A percentile compares a stretch with the other conserved stretches of the same genome.
Conservation (phyloP, 306 rosid species). For the Dryas octopetala region DNA sequence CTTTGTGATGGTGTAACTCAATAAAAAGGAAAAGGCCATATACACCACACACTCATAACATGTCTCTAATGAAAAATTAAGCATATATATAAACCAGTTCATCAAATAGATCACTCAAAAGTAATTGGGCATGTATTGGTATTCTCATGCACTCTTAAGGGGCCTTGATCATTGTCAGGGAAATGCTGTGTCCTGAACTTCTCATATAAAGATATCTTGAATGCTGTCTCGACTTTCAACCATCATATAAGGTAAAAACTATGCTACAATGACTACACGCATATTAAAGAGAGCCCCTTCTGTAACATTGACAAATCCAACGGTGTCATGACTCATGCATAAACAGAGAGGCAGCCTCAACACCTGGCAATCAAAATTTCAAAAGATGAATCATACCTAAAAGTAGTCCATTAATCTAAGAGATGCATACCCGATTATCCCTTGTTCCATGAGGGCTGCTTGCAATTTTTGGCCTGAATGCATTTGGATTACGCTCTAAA, state of each 20-base stretch:
- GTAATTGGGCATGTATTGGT: background rate
- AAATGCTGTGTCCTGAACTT: background rate
- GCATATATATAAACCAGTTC: background rate
- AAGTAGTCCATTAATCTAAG: conserved; percentile 23
- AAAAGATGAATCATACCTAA: conserved; percentile 5
- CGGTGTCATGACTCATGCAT: background rate
- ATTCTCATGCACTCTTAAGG: background rate
- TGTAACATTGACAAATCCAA: conserved; percentile 6
- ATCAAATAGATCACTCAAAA: background rate
- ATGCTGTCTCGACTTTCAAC: conserved; percentile 15
- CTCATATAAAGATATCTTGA: conserved; percentile 9
- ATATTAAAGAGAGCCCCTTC: background rate
- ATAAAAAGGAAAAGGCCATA: conserved; percentile 1
- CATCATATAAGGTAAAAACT: conserved; percentile 17
- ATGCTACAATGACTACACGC: background rate
- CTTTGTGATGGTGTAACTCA: background rate
- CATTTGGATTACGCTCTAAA: conserved; percentile 98
- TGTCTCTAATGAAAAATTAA: background rate
- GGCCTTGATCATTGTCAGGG: background rate
- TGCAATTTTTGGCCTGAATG: conserved; percentile 98
- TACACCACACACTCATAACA: conserved; percentile 1
- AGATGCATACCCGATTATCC: conserved; percentile 63
- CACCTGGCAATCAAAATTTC: conserved; percentile 14
- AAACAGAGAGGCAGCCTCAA: conserved; percentile 4
- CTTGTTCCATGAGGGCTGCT: conserved; percentile 91